Percentiles rank a stretch among this genome's conserved stretches.
phyloP scores from a whole-genome alignment of 305 asterid genomes.

The Plantago coronopus region DNA sequence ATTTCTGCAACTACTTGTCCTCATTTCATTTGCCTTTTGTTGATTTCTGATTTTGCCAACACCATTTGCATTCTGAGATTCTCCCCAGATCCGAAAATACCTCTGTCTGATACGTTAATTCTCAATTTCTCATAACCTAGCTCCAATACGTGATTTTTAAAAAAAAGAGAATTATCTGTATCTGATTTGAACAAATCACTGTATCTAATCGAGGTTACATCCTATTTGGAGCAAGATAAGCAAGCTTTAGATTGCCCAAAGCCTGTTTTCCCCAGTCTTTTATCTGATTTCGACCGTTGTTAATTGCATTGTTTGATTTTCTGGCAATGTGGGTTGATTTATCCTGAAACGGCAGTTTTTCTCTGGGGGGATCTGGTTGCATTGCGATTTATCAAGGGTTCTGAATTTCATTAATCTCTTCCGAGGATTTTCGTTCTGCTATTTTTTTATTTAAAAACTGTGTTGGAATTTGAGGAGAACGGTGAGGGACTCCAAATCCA shows the following conservation, averaged over 20 bases:
- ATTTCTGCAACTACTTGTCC: background rate
- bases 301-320: conserved; percentile 16
- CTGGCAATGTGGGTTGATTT: conserved; percentile 42
- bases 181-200: no score
- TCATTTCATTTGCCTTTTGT: no score
- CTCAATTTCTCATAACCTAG: conserved; percentile 1
- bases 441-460: no score
- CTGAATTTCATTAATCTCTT: conserved; percentile 19
- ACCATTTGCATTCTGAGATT: conserved; percentile 30
- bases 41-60: no score
- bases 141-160: background rate
- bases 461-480: no score
- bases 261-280: background rate
- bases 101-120: conserved; percentile 24
- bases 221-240: background rate
- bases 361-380: conserved; percentile 33
- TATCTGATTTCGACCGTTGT: background rate
- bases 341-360: conserved; percentile 16
- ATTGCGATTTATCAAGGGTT: conserved; percentile 17
- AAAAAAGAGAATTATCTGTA: no score
- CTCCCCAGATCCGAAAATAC: conserved; percentile 36
- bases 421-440: background rate
- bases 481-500: background rate
- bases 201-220: no score
- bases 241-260: background rate